Percentiles rank a stretch among this genome's conserved stretches.
phyloP scores from a whole-genome alignment of 495 filamentous ascomycete genomes.

The Aspergillus indologenus region DNA sequence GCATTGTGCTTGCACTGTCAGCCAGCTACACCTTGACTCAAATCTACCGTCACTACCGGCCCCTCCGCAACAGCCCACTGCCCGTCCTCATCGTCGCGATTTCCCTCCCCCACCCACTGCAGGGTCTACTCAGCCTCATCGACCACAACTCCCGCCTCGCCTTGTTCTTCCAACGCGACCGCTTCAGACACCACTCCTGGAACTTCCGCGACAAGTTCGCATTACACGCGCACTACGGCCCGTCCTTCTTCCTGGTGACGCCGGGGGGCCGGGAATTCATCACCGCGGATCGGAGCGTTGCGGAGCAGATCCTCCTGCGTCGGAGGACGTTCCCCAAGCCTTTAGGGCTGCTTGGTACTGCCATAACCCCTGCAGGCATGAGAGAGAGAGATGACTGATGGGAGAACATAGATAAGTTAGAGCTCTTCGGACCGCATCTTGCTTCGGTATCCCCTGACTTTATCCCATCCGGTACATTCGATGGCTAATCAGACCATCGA shows the following conservation, averaged over 20 bases:
- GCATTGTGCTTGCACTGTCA: too few relatives aligned
- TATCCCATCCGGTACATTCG: too few relatives aligned
- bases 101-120: background rate
- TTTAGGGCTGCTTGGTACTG: background rate
- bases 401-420: background rate
- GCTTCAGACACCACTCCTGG: slow-evolving; percentile 1
- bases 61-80: background rate
- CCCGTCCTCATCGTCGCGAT: background rate
- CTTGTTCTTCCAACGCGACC: background rate
- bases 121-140: background rate
- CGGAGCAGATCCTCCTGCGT: slow-evolving; percentile 8
- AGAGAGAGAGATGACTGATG: background rate
- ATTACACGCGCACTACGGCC: slow-evolving; percentile 2
- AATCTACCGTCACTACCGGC: too few relatives aligned
- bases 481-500: background rate
- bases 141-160: background rate
- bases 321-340: slow-evolving; percentile 11
- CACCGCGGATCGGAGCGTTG: slow-evolving; percentile 6
- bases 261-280: slow-evolving; percentile 1
- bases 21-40: too few relatives aligned
- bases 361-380: background rate
- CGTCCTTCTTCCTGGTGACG: slow-evolving; percentile 6
- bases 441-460: slow-evolving; percentile 2
- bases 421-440: slow-evolving; percentile 7
- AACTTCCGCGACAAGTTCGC: slow-evolving; percentile 10